Conservation (phyloP, 2,329 filamentous ascomycete genomes). For the Clarireedia homoeocarpa region DNA sequence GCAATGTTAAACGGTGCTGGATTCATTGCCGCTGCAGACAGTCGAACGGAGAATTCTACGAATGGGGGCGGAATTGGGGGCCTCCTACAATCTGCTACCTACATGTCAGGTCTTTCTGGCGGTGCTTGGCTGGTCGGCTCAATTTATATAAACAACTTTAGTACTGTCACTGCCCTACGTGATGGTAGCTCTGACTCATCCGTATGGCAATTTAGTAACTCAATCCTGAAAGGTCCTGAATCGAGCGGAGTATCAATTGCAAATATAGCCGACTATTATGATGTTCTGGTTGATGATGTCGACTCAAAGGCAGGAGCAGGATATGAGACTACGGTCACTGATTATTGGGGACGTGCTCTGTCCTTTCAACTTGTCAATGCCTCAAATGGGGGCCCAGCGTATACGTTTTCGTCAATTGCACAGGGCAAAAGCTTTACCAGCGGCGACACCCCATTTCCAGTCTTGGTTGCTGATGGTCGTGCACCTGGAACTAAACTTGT, state of each 20-base stretch:
- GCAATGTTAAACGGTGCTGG: constrained; percentile 81
- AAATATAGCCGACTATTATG: constrained; percentile 53
- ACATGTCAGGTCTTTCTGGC: constrained; percentile 72
- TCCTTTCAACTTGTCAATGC: constrained; percentile 78
- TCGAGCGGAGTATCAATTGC: constrained; percentile 43
- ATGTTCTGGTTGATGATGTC: constrained; percentile 51
- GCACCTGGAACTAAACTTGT: constrained; percentile 54
- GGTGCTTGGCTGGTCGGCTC: constrained; percentile 82
- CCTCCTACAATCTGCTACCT: constrained; percentile 72
- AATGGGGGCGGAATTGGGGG: constrained; percentile 65
- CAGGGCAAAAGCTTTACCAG: constrained; percentile 51
- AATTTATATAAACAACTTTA: constrained; percentile 71
- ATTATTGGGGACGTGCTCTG: constrained; percentile 81
- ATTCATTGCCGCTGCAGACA: constrained; percentile 70
- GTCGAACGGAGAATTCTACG: constrained; percentile 55
- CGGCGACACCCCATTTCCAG: constrained; percentile 61
- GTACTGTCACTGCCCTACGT: constrained; percentile 52
- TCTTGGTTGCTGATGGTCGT: constrained; percentile 64
- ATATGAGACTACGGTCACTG: constrained; percentile 67
- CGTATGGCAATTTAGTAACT: constrained; percentile 56
- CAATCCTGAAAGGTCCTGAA: constrained; percentile 51
- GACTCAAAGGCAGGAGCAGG: constrained; percentile 53
- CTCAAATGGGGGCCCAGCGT: constrained; percentile 63
- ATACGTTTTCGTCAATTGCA: constrained; percentile 76
- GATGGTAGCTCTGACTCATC: constrained; percentile 34